phyloP scores from a whole-genome alignment of 1,284 basidiomycete species.

The Ceratobasidium sp. region DNA sequence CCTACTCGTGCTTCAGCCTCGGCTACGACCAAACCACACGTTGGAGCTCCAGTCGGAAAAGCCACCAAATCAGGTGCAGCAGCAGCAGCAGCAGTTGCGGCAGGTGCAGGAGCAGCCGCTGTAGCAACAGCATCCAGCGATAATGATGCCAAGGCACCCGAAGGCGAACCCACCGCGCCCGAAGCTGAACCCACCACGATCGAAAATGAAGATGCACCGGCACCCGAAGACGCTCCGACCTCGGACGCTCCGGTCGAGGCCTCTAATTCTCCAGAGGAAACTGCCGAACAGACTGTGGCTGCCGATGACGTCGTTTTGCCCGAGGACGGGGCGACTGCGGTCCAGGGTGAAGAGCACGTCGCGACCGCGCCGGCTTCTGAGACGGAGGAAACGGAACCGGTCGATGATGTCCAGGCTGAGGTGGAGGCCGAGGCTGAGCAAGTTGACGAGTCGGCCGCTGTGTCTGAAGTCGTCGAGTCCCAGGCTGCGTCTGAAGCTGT shows the following conservation, averaged over 20 bases:
- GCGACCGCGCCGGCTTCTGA: background rate
- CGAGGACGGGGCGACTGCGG: constrained; percentile 11
- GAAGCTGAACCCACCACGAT: background rate
- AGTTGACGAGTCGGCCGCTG: background rate
- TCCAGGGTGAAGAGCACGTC: background rate
- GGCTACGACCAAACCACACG: constrained; percentile 6
- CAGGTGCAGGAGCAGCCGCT: background rate
- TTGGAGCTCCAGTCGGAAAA: background rate
- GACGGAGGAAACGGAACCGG: background rate
- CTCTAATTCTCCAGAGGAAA: background rate
- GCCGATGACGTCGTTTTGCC: background rate
- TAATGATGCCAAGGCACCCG: background rate
- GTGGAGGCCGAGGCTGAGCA: background rate
- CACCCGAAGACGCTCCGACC: constrained; percentile 29
- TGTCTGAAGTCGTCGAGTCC: constrained; percentile 13
- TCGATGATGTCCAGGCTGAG: background rate
- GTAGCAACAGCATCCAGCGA: background rate
- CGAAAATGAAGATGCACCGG: background rate
- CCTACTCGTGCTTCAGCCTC: constrained; percentile 8
- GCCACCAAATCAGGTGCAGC: constrained; percentile 4
- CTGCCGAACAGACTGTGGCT: background rate
- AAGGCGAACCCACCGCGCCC: background rate
- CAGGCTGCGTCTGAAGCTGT: background rate
- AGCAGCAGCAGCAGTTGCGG: background rate
- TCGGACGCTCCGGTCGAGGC: constrained; percentile 3